Evolutionary conservation across 2,329 filamentous ascomycete genomes (phyloP), one percentile per base, ranked within the genome.

Genomic region (Alternaria alternata): DNA sequence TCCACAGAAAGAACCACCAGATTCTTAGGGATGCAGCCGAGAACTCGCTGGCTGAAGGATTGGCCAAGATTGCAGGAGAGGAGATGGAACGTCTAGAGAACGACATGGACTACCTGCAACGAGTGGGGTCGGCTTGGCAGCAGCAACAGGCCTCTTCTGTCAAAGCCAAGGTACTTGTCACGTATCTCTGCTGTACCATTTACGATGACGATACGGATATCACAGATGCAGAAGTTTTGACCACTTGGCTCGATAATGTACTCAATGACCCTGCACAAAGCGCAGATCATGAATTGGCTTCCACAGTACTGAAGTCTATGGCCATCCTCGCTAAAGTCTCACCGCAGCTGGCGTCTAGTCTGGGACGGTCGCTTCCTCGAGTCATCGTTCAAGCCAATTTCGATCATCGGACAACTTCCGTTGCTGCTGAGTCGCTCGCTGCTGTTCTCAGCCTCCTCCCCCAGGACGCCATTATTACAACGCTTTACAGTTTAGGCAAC

Each of bases 401-500:
- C 36, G 87, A 87, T 57, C 86, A 87, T 16, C 82, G 86, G 28
- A 92, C 89, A 12, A 89, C 95, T 43, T 85, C 84, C 2, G 85
- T 94, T 34, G 94, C 94, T 28, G 93, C 94, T n/a, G 88, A 89
- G 66, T 95, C 91, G 69, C 83, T 99, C 34, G 93, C 94, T 2
- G 90, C 89, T 66, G 88, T 96, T 18, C 82, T 99, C 56, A 90
- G 89, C 67, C 85, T 90, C 70, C 85, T 98, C 12, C 96, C 95
- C 1, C 91, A 96, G 70, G 95, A 99, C 81, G 90, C 93, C 36
- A 87, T 97, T 36, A 98, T 99, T 67, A 96, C 94, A 5, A 98
- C 94, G 1, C 83, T 99, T 9, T 99, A 99, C 79, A 95, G 93
- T 0, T 85, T 99, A n/a, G 95, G 95, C 20, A 99, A 99, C 75